Conservation (phyloP, 257 asterid genomes). For the Solanum chiquidenum region DNA sequence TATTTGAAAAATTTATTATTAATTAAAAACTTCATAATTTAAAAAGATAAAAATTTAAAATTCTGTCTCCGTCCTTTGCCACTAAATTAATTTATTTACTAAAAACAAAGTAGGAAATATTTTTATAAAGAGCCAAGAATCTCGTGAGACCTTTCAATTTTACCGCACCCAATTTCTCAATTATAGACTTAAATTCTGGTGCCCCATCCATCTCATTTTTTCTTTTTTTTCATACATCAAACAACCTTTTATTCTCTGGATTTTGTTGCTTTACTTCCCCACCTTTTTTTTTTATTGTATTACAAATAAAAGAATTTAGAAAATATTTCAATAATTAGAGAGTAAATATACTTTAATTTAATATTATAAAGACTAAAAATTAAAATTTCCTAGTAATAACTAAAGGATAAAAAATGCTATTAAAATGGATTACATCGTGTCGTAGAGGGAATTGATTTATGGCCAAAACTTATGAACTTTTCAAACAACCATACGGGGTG, state of each 20-base stretch:
- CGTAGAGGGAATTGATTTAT: not conserved
- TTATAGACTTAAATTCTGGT: conserved; percentile 2
- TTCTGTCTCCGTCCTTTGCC: not conserved
- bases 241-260: not conserved
- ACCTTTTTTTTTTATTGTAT: not conserved
- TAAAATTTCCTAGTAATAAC: not conserved
- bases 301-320: not conserved
- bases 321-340: not conserved
- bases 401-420: not conserved
- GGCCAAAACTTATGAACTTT: not conserved
- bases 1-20: not conserved
- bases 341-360: not conserved
- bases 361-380: not conserved
- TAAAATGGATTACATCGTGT: not conserved
- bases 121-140: not conserved
- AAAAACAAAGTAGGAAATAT: not conserved
- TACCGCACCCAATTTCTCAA: conserved; percentile 10
- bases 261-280: not conserved
- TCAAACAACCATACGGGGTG: not conserved
- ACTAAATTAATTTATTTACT: not conserved
- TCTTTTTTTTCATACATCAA: not conserved
- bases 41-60: not conserved
- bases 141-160: conserved; percentile 9
- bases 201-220: not conserved
- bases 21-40: not conserved